Evolutionary conservation across 2,329 filamentous ascomycete genomes (phyloP), one percentile per base, ranked within the genome.

Genomic region (Neobulgaria alba): DNA sequence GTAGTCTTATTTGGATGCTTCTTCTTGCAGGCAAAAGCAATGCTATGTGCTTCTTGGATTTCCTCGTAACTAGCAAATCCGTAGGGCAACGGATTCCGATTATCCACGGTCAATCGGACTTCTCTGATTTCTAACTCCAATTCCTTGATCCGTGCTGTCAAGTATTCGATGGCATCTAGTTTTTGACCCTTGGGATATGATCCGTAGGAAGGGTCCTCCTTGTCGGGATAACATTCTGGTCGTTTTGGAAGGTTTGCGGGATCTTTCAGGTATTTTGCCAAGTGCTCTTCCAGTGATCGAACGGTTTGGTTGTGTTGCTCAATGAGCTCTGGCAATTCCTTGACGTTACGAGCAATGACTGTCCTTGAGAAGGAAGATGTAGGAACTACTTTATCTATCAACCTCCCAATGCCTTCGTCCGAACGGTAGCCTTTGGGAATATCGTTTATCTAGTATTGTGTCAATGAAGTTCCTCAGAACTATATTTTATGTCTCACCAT

Each of bases 11-110:
- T 72, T 0, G 86, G 85, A 52, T 82, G 83, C 67, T 92, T 92
- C 36, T 79, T 85, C 43, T 84, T 83, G 16, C 83, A 77, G 8
- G 80, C 75, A 63, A 84, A 94, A 9, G 89, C 92, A 47, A 94
- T 88, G 15, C 76, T 77, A 57, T 98, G 92, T 0, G 92, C 87
- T 53, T 94, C 85, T 43, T 80, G 73, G 41, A 98, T 93, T 31
- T 81, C 82, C 31, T 90, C 79, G 65, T 92, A 98, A 54, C 87
- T 95, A 7, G 90, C 89, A 59, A 98, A 98, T 0, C 92, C 92
- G 57, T 89, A 98, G 0, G 86, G 73, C 73, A 94, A 83, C 12
- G 89, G 82, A 58, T 90, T 86, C 36, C 89, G 79, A 60, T 82
- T 87, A 63, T 96, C 90, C 5, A 98, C 79, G 1, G 79, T 79